Evolutionary conservation across 2,329 filamentous ascomycete species (phyloP).

Genomic region (Aspergillus nomiae): DNA sequence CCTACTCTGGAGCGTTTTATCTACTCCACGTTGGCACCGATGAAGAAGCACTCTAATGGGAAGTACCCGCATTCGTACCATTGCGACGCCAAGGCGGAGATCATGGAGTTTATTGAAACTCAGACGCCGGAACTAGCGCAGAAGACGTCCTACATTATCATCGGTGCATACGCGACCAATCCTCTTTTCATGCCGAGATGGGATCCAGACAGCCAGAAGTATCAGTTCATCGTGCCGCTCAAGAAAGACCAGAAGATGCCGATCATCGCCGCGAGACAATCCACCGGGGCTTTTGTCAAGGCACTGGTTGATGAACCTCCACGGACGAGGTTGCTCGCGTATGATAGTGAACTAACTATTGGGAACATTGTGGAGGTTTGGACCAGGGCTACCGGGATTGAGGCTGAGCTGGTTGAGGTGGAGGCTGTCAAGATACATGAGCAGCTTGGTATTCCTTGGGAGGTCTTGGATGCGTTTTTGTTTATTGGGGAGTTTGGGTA

Average conservation of each 20-base stretch:
- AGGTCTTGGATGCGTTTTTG: conserved; percentile 40
- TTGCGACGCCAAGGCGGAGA: conserved; percentile 54
- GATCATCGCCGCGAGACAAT: conserved; percentile 42
- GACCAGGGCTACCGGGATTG: conserved; percentile 39
- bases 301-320: conserved; percentile 44
- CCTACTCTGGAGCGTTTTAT: conserved; percentile 51
- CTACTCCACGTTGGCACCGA: conserved; percentile 55
- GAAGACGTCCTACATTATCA: conserved; percentile 46
- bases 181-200: conserved; percentile 31
- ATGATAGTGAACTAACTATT: conserved; percentile 43
- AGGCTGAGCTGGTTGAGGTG: conserved; percentile 35
- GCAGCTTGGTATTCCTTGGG: conserved; percentile 23
- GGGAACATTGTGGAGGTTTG: conserved; percentile 39
- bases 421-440: conserved; percentile 36
- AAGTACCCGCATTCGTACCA: conserved; percentile 51
- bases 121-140: conserved; percentile 45
- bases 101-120: conserved; percentile 48
- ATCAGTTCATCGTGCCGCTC: conserved; percentile 34
- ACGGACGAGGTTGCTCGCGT: conserved; percentile 49
- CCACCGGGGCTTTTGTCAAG: conserved; percentile 49
- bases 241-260: conserved; percentile 33
- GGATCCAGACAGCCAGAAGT: conserved; percentile 31
- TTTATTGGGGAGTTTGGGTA: conserved; percentile 47
- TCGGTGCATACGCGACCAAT: conserved; percentile 37
- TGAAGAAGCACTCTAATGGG: conserved; percentile 50